These are phyloP conservation scores for Fusarium dlaminii DNA, from an alignment of 2,329 filamentous ascomycete species.

Conservation along the genomic window DNA sequence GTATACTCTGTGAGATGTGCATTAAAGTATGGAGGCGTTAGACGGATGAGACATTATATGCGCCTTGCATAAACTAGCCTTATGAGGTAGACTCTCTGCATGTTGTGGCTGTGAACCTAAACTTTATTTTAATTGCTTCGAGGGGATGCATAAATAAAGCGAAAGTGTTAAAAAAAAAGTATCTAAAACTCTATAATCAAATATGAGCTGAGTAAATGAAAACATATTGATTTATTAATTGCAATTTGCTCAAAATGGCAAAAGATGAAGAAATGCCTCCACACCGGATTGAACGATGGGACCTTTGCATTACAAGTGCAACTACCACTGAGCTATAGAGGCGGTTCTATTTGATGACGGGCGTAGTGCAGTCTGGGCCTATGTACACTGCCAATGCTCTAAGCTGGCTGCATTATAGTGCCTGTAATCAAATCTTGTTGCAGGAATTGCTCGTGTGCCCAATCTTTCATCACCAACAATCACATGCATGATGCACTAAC, in stretches of 20 bases:
- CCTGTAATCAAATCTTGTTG: background rate
- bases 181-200: too few species aligned
- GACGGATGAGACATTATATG: background rate
- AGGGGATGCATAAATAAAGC: background rate
- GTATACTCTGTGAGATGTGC: background rate
- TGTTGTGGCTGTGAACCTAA: background rate
- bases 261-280: background rate
- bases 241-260: background rate
- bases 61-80: background rate
- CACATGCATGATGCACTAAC: background rate
- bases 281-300: constrained; percentile 32
- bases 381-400: background rate
- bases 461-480: background rate
- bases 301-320: constrained; percentile 32
- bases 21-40: background rate
- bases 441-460: constrained; percentile 4
- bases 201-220: background rate
- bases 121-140: background rate
- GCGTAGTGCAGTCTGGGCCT: accelerated
- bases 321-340: constrained; percentile 34
- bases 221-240: too few species aligned
- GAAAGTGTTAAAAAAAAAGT: background rate
- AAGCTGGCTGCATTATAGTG: background rate
- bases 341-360: background rate
- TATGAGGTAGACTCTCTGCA: too few species aligned